Conservation (phyloP, 140 eudicot genomes). For the Senecio squalidus region DNA sequence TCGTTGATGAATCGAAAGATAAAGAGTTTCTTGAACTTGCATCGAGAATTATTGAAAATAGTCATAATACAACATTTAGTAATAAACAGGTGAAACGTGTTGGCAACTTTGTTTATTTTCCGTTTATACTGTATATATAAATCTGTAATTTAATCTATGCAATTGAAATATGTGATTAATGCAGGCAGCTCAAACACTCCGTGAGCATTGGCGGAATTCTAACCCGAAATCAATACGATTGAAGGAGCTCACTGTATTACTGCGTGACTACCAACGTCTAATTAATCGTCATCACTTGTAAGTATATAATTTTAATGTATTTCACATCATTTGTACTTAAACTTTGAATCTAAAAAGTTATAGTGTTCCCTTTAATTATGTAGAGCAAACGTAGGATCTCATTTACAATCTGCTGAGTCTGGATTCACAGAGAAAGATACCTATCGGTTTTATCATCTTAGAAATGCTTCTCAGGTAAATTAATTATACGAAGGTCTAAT, state of each 20-base stretch:
- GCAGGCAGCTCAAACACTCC: conserved; percentile 66
- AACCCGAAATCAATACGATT: conserved; percentile 46
- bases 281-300: conserved; percentile 60
- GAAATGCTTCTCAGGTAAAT: conserved; percentile 71
- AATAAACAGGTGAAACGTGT: conserved; percentile 32
- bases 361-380: conserved; percentile 14
- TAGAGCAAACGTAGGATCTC: conserved; percentile 48
- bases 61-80: conserved; percentile 21
- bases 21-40: conserved; percentile 65
- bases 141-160: background rate
- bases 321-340: background rate
- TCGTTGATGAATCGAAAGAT: conserved; percentile 66
- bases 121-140: background rate
- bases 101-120: conserved; percentile 3
- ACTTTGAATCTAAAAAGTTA: no score
- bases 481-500: background rate
- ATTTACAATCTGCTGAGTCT: conserved; percentile 30
- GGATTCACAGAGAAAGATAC: conserved; percentile 34
- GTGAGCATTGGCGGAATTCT: conserved; percentile 75
- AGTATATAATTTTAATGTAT: conserved; percentile 10
- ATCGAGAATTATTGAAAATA: conserved; percentile 37
- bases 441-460: conserved; percentile 63
- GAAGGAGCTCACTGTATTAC: conserved; percentile 74
- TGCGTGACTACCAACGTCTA: conserved; percentile 88
- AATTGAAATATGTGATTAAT: conserved; percentile 1